A percentile compares a stretch with the other conserved stretches of the same genome.
These are phyloP conservation scores for Chlorella sp. DNA, from an alignment of 139 green algal species.

Conservation along the genomic window DNA sequence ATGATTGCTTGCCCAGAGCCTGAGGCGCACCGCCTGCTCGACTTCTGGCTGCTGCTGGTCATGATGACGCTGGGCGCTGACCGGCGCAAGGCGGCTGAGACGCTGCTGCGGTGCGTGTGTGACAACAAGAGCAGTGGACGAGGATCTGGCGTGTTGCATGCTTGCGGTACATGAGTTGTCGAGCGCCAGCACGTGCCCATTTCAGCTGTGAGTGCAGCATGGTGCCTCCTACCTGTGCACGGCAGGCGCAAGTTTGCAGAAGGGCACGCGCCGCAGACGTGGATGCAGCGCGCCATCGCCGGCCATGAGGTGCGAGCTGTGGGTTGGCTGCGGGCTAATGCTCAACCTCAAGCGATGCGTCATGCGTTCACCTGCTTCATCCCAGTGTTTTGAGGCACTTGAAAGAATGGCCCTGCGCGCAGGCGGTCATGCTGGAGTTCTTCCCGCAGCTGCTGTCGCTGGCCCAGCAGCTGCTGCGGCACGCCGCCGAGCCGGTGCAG, in stretches of 20 bases:
- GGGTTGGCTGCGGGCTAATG: too few relatives aligned
- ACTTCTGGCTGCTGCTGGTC: slow-evolving; percentile 54
- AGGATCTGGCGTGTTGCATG: background rate
- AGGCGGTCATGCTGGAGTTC: slow-evolving; percentile 22
- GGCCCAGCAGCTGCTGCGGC: slow-evolving; percentile 31
- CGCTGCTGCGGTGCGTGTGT: slow-evolving; percentile 22
- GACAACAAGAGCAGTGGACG: background rate
- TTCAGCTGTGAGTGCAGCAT: too few relatives aligned
- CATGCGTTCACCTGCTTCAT: too few relatives aligned
- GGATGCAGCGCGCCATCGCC: slow-evolving; percentile 32
- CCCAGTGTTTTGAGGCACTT: too few relatives aligned
- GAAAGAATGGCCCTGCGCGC: too few relatives aligned
- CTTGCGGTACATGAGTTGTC: too few relatives aligned
- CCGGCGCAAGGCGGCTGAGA: slow-evolving; percentile 32
- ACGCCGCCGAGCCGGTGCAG: background rate
- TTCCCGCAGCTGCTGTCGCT: slow-evolving; percentile 39
- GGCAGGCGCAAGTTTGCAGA: slow-evolving; percentile 47
- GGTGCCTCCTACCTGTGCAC: too few relatives aligned
- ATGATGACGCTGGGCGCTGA: slow-evolving; percentile 22
- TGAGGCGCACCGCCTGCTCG: slow-evolving; percentile 12
- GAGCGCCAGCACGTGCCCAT: too few relatives aligned
- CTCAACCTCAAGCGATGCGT: too few relatives aligned
- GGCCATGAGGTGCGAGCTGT: slow-evolving; percentile 35
- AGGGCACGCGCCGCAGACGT: slow-evolving; percentile 16
- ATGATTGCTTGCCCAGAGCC: slow-evolving; percentile 23